Evolutionary conservation across 1,284 basidiomycete species (phyloP), one percentile per base, ranked within the genome.

Genomic region (Kalmanozyma brasiliensis): DNA sequence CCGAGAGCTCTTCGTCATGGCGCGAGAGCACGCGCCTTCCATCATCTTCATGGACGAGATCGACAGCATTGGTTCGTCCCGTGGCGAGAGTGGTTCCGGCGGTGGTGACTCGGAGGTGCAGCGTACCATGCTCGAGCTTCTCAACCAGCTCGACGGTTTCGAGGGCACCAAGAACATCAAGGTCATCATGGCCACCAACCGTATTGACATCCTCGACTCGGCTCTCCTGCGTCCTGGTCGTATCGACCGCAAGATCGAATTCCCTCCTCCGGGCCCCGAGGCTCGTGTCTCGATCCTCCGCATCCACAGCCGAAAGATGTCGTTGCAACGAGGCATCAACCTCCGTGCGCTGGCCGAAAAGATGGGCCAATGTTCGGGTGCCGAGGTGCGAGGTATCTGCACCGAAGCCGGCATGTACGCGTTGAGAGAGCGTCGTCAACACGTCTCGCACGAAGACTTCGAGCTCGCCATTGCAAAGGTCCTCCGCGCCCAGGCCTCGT

Each of bases 1-100:
- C 41, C 88, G 95, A 61, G 95, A 98, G 85, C 84, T 98, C 52
- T 98, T 98, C 86, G 93, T 98, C 69, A 98, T 98, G 95, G 95
- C 96, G 2, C 85, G 94, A 70, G 95, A 98, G 83, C 94, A 98
- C 82, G 95, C 95, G 23, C 95, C 96, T n/a, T 92, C 90, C 82
- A 98, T 98, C 85, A 96, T 98, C 82, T 98, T 98, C 86, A 98
- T 98, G 93, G 95, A 98, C 84, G 95, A 98, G 84, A 98, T 98
- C 74, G 95, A 98, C 84, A 94, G 92, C 20, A 98, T 98, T 78
- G 95, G 95, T 51, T 93, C 91, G 63, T 94, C 92, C 55, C 85
- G 95, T 81, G 93, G 94, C 22, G 93, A 94, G 76, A 89, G 91
- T 73, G 91, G 92, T 11, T 69, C 64, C 19, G 82, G 83, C 10